phyloP scores from a whole-genome alignment of 495 filamentous ascomycete species.

The Ramalina intermedia region DNA sequence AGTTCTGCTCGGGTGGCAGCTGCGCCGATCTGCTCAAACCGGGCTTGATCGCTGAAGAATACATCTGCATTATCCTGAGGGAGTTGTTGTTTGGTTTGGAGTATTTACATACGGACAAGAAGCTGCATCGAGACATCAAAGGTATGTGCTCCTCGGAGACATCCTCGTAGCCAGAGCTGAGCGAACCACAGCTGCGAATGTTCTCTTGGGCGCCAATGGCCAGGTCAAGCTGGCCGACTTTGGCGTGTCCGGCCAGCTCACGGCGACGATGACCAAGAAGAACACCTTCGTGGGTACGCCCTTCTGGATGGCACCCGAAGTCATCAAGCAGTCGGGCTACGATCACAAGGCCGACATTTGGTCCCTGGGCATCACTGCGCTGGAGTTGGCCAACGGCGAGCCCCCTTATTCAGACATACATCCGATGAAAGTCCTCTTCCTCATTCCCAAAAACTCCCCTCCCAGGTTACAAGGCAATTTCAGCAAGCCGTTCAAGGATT shows the following conservation, averaged over 20 bases:
- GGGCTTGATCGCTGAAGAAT: conserved; percentile 78
- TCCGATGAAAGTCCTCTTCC: conserved; percentile 95
- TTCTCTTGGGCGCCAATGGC: conserved; percentile 72
- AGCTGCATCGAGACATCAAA: conserved; percentile 95
- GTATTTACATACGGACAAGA: conserved; percentile 88
- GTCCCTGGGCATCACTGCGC: conserved; percentile 95
- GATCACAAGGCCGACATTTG: conserved; percentile 98
- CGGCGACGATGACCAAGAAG: conserved; percentile 98
- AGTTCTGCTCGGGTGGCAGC: conserved; percentile 86
- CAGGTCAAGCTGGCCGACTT: conserved; percentile 97
- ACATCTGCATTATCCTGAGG: conserved; percentile 84
- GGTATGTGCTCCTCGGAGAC: conserved; percentile 33
- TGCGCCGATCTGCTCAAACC: conserved; percentile 87
- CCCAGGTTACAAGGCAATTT: conserved; percentile 75
- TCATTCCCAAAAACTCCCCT: conserved; percentile 90
- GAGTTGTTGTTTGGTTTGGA: conserved; percentile 83
- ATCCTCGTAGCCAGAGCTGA: background rate
- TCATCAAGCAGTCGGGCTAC: conserved; percentile 96
- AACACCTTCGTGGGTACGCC: conserved; percentile 98
- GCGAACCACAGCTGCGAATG: conserved; percentile 60
- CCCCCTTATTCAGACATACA: conserved; percentile 95
- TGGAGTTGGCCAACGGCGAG: conserved; percentile 85
- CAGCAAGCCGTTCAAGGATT: conserved; percentile 83
- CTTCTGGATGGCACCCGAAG: conserved; percentile 99
- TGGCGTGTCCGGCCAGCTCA: conserved; percentile 92